Evolutionary conservation across 371 early-diverging fungal species (phyloP), one percentile per base, ranked within the genome.

Genomic region (Apophysomyces ossiformis): DNA sequence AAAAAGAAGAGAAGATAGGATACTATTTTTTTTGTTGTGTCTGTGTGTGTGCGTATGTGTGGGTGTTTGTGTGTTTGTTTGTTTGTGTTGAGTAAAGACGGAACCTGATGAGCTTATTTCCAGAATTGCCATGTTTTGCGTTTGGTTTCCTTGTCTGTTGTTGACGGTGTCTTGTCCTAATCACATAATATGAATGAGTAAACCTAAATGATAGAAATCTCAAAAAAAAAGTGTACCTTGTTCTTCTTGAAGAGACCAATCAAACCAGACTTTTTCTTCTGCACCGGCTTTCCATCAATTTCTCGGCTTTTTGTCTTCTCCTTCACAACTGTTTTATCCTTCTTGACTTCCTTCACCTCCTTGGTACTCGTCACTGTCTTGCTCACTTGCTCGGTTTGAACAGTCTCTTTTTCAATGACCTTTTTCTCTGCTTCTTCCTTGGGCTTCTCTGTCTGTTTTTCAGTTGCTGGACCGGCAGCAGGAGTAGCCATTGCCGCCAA

Each of bases 101-200:
- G 1, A 15, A 35, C 26, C 45, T 46, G n/a, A 47, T 18, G 16
- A 7, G 50, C 32, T 60, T 61, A 64, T 64, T 69, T 69, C 69
- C 69, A 69, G 69, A 69, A 69, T 57, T 69, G 69, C 69, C 69
- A 69, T n/a, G 69, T 64, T 58, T 69, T 69, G 26, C 64, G 69
- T 61, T 69, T 69, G 1, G 64, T 39, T 46, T 69, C 64, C 61
- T 69, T 69, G 32, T 69, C 65, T 12, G 65, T 57, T 13, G 59
- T 65, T 16, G 58, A 41, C 4, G 59, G 13, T 7, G 57, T 58
- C 6, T 60, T 66, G 15, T 43, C 16, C 65, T 57, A 13, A 13
- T 37, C 54, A 45, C 36, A 47, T 37, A 43, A 45, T 45, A 13
- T 43, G 61, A 38, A 7, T 26, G 8, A 13, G 35, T 62, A 46